These are phyloP conservation scores for Sutorius australiensis DNA, from an alignment of 768 basidiomycete species.

Conservation along the genomic window DNA sequence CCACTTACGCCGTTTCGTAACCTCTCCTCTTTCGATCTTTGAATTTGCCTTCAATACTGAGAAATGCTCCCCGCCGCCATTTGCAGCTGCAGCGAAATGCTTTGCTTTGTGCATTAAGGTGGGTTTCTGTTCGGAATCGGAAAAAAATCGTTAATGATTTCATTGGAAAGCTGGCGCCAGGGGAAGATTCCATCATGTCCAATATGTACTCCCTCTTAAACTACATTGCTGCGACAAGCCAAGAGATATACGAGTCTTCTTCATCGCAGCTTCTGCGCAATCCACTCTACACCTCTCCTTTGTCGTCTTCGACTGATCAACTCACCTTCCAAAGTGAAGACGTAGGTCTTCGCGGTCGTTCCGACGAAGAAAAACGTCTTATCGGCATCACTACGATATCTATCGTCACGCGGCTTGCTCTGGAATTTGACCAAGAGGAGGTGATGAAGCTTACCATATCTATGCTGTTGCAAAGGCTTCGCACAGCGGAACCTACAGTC, in stretches of 20 bases:
- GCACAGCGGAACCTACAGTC: slow-evolving; percentile 79
- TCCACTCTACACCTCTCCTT: slow-evolving; percentile 35
- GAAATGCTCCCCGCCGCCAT: slow-evolving; percentile 68
- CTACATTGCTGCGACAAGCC: slow-evolving; percentile 81
- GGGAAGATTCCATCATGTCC: slow-evolving; percentile 87
- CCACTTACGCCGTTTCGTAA: slow-evolving; percentile 84
- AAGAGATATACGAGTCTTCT: slow-evolving; percentile 60
- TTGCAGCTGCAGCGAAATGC: slow-evolving; percentile 85
- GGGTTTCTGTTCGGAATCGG: background rate
- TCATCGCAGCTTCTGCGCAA: slow-evolving; percentile 41
- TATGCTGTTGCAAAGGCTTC: slow-evolving; percentile 86
- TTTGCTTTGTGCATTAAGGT: slow-evolving; percentile 88
- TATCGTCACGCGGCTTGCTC: slow-evolving; percentile 80
- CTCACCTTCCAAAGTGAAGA: slow-evolving; percentile 57
- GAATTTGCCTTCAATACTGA: slow-evolving; percentile 79
- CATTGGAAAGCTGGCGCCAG: slow-evolving; percentile 63
- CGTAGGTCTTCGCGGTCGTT: slow-evolving; percentile 58
- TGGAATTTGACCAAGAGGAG: slow-evolving; percentile 86
- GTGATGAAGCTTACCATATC: slow-evolving; percentile 87
- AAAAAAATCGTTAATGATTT: slow-evolving; percentile 2
- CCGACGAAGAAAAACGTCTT: slow-evolving; percentile 80
- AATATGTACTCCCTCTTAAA: slow-evolving; percentile 97
- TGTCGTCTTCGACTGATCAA: slow-evolving; percentile 39
- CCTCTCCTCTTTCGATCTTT: slow-evolving; percentile 82
- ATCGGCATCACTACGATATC: slow-evolving; percentile 90